Conservation (phyloP, 1,284 basidiomycete species). For the Cutaneotrichosporon arboriforme region DNA sequence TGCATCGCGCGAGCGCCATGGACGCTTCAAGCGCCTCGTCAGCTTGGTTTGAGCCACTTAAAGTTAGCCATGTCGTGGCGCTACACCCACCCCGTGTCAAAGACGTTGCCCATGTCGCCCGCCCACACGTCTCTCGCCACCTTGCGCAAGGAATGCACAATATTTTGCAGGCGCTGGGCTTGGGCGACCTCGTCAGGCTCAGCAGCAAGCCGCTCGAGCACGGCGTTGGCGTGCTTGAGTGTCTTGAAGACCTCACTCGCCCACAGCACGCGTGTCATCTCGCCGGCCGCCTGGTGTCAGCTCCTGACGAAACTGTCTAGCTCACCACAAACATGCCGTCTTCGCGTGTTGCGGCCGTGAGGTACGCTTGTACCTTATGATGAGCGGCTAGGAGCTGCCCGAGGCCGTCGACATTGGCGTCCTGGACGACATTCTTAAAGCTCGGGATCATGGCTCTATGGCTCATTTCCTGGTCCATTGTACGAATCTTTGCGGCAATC, state of each 20-base stretch:
- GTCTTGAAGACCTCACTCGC: slow-evolving; percentile 34
- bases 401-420: slow-evolving; percentile 54
- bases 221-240: slow-evolving; percentile 21
- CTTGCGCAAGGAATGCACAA: slow-evolving; percentile 20
- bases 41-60: slow-evolving; percentile 29
- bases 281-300: slow-evolving; percentile 25
- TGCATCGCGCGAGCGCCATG: slow-evolving; percentile 68
- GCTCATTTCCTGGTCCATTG: slow-evolving; percentile 40
- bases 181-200: slow-evolving; percentile 25
- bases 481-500: slow-evolving; percentile 76
- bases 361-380: slow-evolving; percentile 51
- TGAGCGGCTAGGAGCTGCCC: slow-evolving; percentile 53
- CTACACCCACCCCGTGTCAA: slow-evolving; percentile 30
- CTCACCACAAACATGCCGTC: slow-evolving; percentile 36
- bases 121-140: slow-evolving; percentile 29
- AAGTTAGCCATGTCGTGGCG: slow-evolving; percentile 8
- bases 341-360: slow-evolving; percentile 26
- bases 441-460: slow-evolving; percentile 45
- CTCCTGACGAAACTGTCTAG: not conserved
- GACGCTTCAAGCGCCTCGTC: slow-evolving; percentile 44
- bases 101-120: slow-evolving; percentile 27
- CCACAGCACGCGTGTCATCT: slow-evolving; percentile 34
- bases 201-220: slow-evolving; percentile 27
- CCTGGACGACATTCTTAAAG: slow-evolving; percentile 65
- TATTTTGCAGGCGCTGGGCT: slow-evolving; percentile 23